phyloP scores from a whole-genome alignment of 2,329 filamentous ascomycete species.

The Fusarium dlaminii region DNA sequence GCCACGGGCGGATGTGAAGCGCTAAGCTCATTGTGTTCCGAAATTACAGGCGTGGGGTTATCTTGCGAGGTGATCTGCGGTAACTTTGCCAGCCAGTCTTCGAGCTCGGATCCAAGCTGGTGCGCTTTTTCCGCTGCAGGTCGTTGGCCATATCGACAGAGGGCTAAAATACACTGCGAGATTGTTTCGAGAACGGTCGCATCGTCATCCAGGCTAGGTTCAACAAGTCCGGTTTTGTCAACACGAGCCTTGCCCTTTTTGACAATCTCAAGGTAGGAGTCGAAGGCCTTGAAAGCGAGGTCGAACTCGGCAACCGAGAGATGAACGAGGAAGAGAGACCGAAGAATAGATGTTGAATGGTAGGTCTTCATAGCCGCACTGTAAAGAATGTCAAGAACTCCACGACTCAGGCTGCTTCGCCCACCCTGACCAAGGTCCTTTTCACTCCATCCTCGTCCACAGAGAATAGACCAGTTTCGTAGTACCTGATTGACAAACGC shows the following conservation, averaged over 20 bases:
- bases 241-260: slow-evolving; percentile 85
- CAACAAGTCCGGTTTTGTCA: slow-evolving; percentile 77
- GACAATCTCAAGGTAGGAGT: slow-evolving; percentile 91
- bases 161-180: slow-evolving; percentile 79
- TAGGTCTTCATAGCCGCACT: slow-evolving; percentile 92
- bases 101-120: slow-evolving; percentile 74
- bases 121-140: slow-evolving; percentile 82
- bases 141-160: slow-evolving; percentile 82
- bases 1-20: slow-evolving; percentile 59
- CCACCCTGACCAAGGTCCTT: slow-evolving; percentile 84
- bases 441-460: slow-evolving; percentile 82
- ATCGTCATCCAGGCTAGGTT: slow-evolving; percentile 80
- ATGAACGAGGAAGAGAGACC: slow-evolving; percentile 89
- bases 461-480: slow-evolving; percentile 85
- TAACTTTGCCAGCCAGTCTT: slow-evolving; percentile 76
- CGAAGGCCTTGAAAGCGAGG: slow-evolving; percentile 87
- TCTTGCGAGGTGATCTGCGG: slow-evolving; percentile 46
- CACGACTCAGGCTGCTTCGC: slow-evolving; percentile 76
- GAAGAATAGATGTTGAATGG: slow-evolving; percentile 89
- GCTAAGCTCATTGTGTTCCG: slow-evolving; percentile 46
- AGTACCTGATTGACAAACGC: slow-evolving; percentile 82
- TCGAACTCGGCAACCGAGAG: slow-evolving; percentile 90
- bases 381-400: slow-evolving; percentile 88
- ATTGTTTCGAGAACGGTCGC: slow-evolving; percentile 80
- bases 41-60: slow-evolving; percentile 43